These are phyloP conservation scores for Acanthamoeba triangularis DNA, from an alignment of 208 protist species.

Conservation along the genomic window DNA sequence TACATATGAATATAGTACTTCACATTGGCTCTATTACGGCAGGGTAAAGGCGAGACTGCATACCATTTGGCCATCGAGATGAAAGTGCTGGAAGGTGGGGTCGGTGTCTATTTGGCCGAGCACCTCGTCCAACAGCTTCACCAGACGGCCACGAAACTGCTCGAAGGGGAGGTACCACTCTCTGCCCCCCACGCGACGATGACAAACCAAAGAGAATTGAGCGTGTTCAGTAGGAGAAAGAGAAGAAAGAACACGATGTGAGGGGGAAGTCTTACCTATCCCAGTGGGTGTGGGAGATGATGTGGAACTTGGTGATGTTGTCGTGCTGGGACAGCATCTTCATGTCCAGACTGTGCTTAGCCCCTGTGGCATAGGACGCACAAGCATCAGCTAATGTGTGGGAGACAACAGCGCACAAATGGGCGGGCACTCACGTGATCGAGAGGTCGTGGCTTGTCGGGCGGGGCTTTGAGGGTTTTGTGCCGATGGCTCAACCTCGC, in stretches of 20 bases:
- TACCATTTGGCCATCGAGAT: conserved; percentile 76
- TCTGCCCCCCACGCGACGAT: not conserved
- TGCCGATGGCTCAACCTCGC: too few relatives aligned
- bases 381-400: not conserved
- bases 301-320: conserved; percentile 49
- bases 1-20: not conserved
- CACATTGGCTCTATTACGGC: not conserved
- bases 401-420: not conserved
- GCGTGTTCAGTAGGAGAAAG: not conserved
- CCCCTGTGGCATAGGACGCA: not conserved
- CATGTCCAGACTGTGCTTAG: conserved; percentile 52
- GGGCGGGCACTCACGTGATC: too few relatives aligned
- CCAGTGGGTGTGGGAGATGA: conserved; percentile 74
- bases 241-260: not conserved
- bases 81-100: conserved; percentile 63
- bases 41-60: not conserved
- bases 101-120: conserved; percentile 8
- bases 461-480: too few relatives aligned
- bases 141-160: conserved; percentile 52
- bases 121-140: conserved; percentile 64
- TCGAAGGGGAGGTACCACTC: conserved; percentile 76
- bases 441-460: too few relatives aligned
- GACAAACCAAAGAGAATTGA: not conserved
- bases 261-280: conserved; percentile 3
- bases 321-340: not conserved